These are phyloP conservation scores for Bruguiera parviflora DNA, from an alignment of 345 rosid species.

Conservation along the genomic window DNA sequence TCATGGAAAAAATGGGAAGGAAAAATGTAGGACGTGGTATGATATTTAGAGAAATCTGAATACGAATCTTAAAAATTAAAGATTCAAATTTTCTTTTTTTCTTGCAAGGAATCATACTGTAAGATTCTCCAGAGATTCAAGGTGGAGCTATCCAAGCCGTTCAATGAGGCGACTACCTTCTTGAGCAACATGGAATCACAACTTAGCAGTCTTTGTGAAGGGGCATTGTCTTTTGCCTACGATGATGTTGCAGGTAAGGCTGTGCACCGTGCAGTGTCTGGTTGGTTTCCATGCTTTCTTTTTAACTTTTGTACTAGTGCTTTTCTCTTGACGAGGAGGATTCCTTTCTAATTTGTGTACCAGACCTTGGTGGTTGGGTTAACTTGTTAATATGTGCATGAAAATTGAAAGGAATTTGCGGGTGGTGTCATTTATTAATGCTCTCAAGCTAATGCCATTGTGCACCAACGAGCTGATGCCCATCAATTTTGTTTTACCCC, in stretches of 20 bases:
- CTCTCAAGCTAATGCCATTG: not conserved
- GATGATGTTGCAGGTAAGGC: slow-evolving; percentile 40
- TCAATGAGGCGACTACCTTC: slow-evolving; percentile 56
- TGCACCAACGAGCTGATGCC: slow-evolving; percentile 6
- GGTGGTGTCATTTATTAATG: not conserved
- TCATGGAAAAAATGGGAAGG: not conserved
- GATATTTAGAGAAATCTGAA: not conserved
- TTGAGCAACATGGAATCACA: slow-evolving; percentile 57
- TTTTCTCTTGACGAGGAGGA: too few species aligned
- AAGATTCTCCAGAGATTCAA: slow-evolving; percentile 51
- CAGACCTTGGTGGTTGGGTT: not conserved
- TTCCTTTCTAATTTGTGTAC: not conserved
- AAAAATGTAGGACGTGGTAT: not conserved
- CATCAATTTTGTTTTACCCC: not conserved
- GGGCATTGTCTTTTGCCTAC: slow-evolving; percentile 25
- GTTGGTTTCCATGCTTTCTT: not conserved
- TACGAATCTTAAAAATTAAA: too few species aligned
- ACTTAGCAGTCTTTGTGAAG: slow-evolving; percentile 50
- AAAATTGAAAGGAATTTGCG: not conserved
- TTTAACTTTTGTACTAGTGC: not conserved
- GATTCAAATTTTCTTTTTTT: not conserved
- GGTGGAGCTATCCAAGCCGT: slow-evolving; percentile 58
- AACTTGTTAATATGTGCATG: not conserved
- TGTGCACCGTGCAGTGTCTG: slow-evolving; percentile 8
- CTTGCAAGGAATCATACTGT: slow-evolving; percentile 61